Conservation (phyloP, 2,329 filamentous ascomycete species). For the Conoideocrella luteorostrata region DNA sequence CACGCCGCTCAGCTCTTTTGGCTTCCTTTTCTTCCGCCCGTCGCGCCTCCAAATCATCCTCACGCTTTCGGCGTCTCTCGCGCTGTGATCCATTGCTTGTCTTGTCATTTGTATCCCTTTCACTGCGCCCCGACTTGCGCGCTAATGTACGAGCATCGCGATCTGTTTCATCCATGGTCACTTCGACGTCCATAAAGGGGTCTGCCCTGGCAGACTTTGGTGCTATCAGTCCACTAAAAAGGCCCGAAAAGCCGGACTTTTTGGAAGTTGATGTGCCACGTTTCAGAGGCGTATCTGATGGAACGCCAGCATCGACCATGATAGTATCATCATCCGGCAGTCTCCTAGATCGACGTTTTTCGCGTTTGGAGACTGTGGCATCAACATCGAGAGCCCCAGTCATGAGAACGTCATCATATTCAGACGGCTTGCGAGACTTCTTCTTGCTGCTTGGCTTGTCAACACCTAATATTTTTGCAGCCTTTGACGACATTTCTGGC, state of each 20-base stretch:
- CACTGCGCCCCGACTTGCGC: conserved; percentile 52
- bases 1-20: conserved; percentile 48
- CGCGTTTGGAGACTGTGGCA: conserved; percentile 20
- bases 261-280: conserved; percentile 35
- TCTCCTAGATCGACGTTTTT: conserved; percentile 27
- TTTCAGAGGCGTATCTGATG: conserved; percentile 26
- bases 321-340: conserved; percentile 33
- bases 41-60: conserved; percentile 48
- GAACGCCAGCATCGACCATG: conserved; percentile 29
- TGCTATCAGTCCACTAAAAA: conserved; percentile 56
- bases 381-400: conserved; percentile 35
- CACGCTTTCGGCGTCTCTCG: conserved; percentile 48
- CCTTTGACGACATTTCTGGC: conserved; percentile 63
- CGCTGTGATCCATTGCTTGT: conserved; percentile 46
- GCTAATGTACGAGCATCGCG: conserved; percentile 57
- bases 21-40: conserved; percentile 53
- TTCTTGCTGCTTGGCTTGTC: conserved; percentile 35
- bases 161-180: conserved; percentile 45
- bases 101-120: conserved; percentile 36
- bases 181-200: conserved; percentile 42
- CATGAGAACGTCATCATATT: conserved; percentile 47
- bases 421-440: conserved; percentile 39
- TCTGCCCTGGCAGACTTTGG: conserved; percentile 40
- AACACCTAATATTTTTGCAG: conserved; percentile 67
- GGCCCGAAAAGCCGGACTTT: conserved; percentile 49